Percentiles rank a stretch among this genome's conserved stretches.
phyloP scores from a whole-genome alignment of 192 early-diverging fungal genomes.

The Backusella tuberculispora region DNA sequence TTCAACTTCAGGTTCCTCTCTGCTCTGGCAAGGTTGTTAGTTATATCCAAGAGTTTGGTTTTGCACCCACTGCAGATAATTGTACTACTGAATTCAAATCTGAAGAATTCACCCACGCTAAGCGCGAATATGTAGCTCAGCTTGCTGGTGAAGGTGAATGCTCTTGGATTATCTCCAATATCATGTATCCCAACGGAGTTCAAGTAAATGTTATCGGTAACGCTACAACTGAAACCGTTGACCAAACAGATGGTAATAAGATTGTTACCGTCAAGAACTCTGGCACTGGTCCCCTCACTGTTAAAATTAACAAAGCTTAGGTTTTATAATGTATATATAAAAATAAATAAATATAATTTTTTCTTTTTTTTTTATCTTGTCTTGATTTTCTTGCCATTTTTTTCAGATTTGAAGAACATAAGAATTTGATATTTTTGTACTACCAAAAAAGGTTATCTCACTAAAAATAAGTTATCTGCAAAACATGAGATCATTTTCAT shows the following conservation, averaged over 20 bases:
- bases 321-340: neutral
- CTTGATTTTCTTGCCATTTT: neutral
- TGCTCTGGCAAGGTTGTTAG: slow-evolving; percentile 50
- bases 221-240: slow-evolving; percentile 17
- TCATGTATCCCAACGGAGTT: slow-evolving; percentile 56
- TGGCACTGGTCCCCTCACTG: slow-evolving; percentile 32
- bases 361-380: neutral
- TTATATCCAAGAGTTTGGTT: slow-evolving; percentile 49
- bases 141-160: slow-evolving; percentile 35
- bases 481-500: slow-evolving; percentile 2
- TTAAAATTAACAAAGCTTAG: slow-evolving; percentile 39
- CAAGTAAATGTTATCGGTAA: slow-evolving; percentile 44
- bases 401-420: neutral
- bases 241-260: slow-evolving; percentile 21
- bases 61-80: slow-evolving; percentile 46
- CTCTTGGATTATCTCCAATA: slow-evolving; percentile 38
- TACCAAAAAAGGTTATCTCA: neutral
- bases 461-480: slow-evolving; percentile 3
- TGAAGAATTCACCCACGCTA: slow-evolving; percentile 46
- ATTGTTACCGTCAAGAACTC: slow-evolving; percentile 19
- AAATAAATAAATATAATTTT: neutral
- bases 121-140: slow-evolving; percentile 37
- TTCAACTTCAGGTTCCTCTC: slow-evolving; percentile 52
- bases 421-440: neutral
- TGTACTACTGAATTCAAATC: slow-evolving; percentile 34